phyloP scores from a whole-genome alignment of 164 flowering plant species.

The Platanus orientalis region DNA sequence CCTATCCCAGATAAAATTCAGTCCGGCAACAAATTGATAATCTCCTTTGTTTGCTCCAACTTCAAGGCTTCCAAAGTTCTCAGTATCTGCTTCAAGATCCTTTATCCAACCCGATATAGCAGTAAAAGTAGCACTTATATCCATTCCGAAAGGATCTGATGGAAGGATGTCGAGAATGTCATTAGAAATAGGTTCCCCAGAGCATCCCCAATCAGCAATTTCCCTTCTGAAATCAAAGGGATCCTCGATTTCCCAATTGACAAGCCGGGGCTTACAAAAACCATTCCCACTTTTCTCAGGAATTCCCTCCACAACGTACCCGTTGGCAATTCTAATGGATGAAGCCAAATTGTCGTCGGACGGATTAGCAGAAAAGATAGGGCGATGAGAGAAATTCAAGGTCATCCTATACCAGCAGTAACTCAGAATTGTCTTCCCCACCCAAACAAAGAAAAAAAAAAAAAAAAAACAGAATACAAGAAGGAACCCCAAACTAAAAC shows the following conservation, averaged over 20 bases:
- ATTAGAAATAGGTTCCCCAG: slow-evolving; percentile 30
- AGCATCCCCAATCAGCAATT: slow-evolving; percentile 27
- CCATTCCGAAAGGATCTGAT: slow-evolving; percentile 93
- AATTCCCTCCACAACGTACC: slow-evolving; percentile 19
- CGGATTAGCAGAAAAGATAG: slow-evolving; percentile 31
- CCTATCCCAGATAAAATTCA: slow-evolving; percentile 47
- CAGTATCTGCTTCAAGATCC: slow-evolving; percentile 55
- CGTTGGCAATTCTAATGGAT: slow-evolving; percentile 34
- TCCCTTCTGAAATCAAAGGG: slow-evolving; percentile 40
- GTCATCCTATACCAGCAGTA: slow-evolving; percentile 41
- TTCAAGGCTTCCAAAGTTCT: slow-evolving; percentile 27
- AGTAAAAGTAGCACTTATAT: slow-evolving; percentile 58
- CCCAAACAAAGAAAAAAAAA: background rate
- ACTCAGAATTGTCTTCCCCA: slow-evolving; percentile 5
- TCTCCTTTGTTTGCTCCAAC: slow-evolving; percentile 23
- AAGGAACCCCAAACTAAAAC: background rate
- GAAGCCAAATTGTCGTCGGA: slow-evolving; percentile 45
- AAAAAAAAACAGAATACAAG: background rate
- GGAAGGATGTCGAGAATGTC: slow-evolving; percentile 81
- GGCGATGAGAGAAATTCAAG: slow-evolving; percentile 53
- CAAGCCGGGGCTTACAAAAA: slow-evolving; percentile 27
- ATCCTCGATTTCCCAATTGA: slow-evolving; percentile 31
- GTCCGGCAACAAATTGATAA: slow-evolving; percentile 43
- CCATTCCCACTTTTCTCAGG: slow-evolving; percentile 30
- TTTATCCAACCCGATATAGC: slow-evolving; percentile 74